Conservation (phyloP, 345 rosid species). For the Ricinus communis region DNA sequence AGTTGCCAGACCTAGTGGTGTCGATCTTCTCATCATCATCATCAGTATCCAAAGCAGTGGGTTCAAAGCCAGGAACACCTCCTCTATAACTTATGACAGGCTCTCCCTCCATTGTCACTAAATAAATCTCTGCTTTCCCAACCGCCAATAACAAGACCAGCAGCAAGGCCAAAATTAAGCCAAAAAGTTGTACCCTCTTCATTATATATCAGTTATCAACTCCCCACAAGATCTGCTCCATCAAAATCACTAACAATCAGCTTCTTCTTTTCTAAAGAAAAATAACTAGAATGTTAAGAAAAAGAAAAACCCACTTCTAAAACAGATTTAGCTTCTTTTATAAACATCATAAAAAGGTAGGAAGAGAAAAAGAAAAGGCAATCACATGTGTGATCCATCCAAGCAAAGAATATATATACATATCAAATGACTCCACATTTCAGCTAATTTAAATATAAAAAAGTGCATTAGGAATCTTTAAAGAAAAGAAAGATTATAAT, state of each 20-base stretch:
- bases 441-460: not conserved
- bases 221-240: constrained; percentile 38
- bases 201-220: constrained; percentile 13
- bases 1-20: constrained; percentile 53
- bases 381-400: not conserved
- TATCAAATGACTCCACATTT: not conserved
- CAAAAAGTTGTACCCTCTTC: constrained; percentile 35
- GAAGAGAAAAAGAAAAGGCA: not conserved
- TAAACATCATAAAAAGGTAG: not conserved
- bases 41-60: constrained; percentile 84
- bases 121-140: constrained; percentile 69
- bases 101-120: constrained; percentile 86
- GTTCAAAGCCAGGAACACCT: constrained; percentile 83
- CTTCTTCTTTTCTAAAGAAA: not conserved
- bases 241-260: constrained; percentile 15
- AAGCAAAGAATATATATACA: constrained; percentile 2
- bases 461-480: not conserved
- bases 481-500: not conserved
- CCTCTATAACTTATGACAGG: constrained; percentile 85
- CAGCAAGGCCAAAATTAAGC: constrained; percentile 32
- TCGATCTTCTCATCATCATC: constrained; percentile 93
- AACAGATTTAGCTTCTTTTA: not conserved
- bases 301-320: not conserved
- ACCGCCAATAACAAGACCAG: constrained; percentile 33
- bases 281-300: not conserved